phyloP scores from a whole-genome alignment of 306 rosid species.

The Myrica gale region DNA sequence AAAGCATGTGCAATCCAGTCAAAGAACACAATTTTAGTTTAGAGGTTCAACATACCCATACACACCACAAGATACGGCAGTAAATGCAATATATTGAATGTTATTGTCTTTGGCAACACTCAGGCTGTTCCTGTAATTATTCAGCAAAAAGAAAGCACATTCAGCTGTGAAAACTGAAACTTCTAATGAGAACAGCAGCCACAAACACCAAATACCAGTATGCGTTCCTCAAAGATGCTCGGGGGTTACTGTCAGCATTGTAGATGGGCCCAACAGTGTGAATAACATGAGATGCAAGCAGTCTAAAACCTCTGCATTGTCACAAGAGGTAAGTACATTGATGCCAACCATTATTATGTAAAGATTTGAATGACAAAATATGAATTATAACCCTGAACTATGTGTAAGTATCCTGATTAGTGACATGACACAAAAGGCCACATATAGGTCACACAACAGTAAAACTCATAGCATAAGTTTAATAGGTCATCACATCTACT shows the following conservation, averaged over 20 bases:
- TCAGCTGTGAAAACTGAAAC: neutral
- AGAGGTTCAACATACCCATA: conserved; percentile 57
- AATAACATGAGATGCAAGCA: conserved; percentile 77
- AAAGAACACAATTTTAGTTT: neutral
- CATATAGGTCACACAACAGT: neutral
- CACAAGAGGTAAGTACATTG: neutral
- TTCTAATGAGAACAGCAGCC: conserved; percentile 7
- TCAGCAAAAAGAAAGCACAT: conserved; percentile 1
- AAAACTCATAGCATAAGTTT: too few species aligned
- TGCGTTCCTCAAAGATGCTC: conserved; percentile 59
- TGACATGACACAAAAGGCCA: neutral
- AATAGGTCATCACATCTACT: too few species aligned
- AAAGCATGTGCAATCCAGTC: neutral
- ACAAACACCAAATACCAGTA: conserved; percentile 51
- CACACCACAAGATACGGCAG: conserved; percentile 90
- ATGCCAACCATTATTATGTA: too few species aligned
- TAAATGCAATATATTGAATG: conserved; percentile 72
- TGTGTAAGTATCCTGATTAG: neutral
- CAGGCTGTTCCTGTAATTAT: conserved; percentile 66
- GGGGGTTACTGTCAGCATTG: conserved; percentile 40
- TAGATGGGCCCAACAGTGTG: conserved; percentile 86
- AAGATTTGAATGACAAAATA: neutral
- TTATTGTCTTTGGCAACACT: conserved; percentile 65
- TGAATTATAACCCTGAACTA: neutral
- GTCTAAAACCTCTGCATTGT: conserved; percentile 67